A percentile compares a stretch with the other conserved stretches of the same genome.
Conservation (phyloP, 2,329 filamentous ascomycete species). For the Pochonia chlamydosporia region DNA sequence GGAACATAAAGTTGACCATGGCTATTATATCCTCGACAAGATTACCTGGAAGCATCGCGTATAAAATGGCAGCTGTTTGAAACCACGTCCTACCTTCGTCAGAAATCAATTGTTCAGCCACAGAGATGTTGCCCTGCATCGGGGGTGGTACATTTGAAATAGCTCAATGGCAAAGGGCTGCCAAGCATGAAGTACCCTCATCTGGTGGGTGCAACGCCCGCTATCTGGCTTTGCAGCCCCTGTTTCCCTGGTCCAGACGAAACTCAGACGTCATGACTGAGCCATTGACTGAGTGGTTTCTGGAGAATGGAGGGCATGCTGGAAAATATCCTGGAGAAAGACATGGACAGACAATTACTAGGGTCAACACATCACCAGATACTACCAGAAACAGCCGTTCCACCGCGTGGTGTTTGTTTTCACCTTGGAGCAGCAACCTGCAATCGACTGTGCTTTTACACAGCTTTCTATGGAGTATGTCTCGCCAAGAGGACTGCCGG, state of each 20-base stretch:
- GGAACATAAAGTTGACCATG: too few species aligned
- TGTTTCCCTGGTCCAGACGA: conserved; percentile 13
- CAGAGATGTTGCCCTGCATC: background rate
- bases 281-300: too few species aligned
- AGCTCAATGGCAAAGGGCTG: background rate
- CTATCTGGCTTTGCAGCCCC: conserved; percentile 6
- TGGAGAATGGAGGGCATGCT: too few species aligned
- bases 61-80: too few species aligned
- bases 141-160: background rate
- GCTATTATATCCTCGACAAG: too few species aligned
- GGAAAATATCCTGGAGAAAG: too few species aligned
- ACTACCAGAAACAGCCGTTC: background rate
- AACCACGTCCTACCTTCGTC: too few species aligned
- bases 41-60: background rate
- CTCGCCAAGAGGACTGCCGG: background rate
- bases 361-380: background rate
- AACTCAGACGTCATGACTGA: conserved; percentile 14
- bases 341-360: too few species aligned
- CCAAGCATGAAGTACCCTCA: background rate
- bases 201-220: conserved; percentile 1
- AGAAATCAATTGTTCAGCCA: too few species aligned
- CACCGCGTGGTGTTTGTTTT: background rate
- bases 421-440: background rate
- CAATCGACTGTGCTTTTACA: background rate
- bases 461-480: background rate